Evolutionary conservation across 768 basidiomycete genomes (phyloP).

Genomic region (Lactarius indigo): DNA sequence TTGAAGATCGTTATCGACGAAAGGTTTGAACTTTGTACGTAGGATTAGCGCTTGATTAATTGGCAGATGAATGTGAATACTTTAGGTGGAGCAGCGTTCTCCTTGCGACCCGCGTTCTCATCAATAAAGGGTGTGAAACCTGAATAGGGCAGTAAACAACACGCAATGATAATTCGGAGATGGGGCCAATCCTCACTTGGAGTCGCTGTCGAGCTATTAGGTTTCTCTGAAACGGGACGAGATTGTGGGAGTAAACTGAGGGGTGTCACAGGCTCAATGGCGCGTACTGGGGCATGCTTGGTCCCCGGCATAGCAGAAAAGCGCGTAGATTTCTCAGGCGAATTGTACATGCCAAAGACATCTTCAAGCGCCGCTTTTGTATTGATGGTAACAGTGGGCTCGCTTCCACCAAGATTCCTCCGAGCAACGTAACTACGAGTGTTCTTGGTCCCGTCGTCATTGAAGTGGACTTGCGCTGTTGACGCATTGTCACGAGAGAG

Average conservation of each 20-base stretch:
- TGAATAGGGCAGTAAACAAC: slow-evolving; percentile 25
- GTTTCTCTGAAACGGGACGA: slow-evolving; percentile 29
- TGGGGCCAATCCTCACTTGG: slow-evolving; percentile 32
- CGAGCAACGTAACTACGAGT: slow-evolving; percentile 38
- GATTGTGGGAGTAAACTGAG: slow-evolving; percentile 25
- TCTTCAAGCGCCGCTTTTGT: slow-evolving; percentile 94
- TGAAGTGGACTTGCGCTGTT: slow-evolving; percentile 48
- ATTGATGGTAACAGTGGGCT: slow-evolving; percentile 93
- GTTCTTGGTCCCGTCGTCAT: slow-evolving; percentile 51
- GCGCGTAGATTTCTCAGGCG: slow-evolving; percentile 71
- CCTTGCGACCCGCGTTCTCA: slow-evolving; percentile 46
- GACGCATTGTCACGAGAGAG: slow-evolving; percentile 19
- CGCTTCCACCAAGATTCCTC: slow-evolving; percentile 47
- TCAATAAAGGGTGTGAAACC: slow-evolving; percentile 71
- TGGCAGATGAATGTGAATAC: slow-evolving; percentile 10
- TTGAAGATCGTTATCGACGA: slow-evolving; percentile 49
- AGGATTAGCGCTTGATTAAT: neutral
- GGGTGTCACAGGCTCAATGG: slow-evolving; percentile 54
- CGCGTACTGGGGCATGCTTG: slow-evolving; percentile 69
- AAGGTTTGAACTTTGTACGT: slow-evolving; percentile 57
- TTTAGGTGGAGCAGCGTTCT: slow-evolving; percentile 37
- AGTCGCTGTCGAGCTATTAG: slow-evolving; percentile 32
- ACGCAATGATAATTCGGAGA: neutral
- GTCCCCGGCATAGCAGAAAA: slow-evolving; percentile 50
- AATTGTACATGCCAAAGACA: slow-evolving; percentile 96